Evolutionary conservation across 495 filamentous ascomycete genomes (phyloP), one percentile per base, ranked within the genome.

Genomic region (Immersiella caudata): DNA sequence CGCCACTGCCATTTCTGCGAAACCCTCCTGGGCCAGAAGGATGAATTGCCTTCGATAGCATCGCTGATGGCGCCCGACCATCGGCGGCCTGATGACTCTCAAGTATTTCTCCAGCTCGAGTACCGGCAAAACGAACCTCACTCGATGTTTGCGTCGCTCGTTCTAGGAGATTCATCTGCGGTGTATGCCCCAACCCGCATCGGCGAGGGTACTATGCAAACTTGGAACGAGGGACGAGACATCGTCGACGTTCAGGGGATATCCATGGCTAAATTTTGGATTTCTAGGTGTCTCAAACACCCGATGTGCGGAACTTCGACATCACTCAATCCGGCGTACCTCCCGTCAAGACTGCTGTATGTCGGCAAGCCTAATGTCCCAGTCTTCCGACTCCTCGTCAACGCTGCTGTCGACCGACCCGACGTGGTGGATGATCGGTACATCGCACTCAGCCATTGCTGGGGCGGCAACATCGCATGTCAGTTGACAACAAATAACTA

Each of bases 361-460:
- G 40, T 46, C 16, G 4, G 40, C 40, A 18, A 5, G 29, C 11
- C 40, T 14, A 2, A 2, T 6, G 11, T 12, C 2, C 9, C 40
- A 2, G 40, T 12, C 11, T 12, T 46, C 40, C 40, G 40, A 4
- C 40, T 46, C 40, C 2, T 46, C 40, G 40, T 2, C 6, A 46
- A 12, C 40, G 40, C 40, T 6, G 40, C 40, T 14, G 11, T 2
- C 9, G 40, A 18, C 40, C 40, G 40, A 12, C 16, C 11, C 2
- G 11, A 18, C 16, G 11, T 12, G 40, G 5, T 12, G 2, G 16
- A 46, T 2, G 40, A 46, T 46, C 40, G 40, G 52, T 62, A 62
- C 22, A 18, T 40, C 6, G 59, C 59, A n/a, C 4, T 62, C n/a
- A 62, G 59, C 24, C 59, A 62, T 33, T 62, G 59, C 20, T 62